Evolutionary conservation across 1,139 yeast genomes (phyloP).

Genomic region (Yamadazyma epiphylla): DNA sequence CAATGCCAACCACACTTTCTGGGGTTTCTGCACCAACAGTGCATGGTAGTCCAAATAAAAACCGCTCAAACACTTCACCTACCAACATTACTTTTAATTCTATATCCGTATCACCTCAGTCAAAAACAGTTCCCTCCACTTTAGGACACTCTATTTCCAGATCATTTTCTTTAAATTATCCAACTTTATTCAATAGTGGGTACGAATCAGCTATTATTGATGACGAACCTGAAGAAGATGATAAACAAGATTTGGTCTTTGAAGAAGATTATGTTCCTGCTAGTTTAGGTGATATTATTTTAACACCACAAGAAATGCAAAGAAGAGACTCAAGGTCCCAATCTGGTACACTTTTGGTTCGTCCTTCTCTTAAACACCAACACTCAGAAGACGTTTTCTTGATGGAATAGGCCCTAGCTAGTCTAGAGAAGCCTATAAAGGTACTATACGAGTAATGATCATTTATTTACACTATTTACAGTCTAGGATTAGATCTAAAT

Average conservation of each 20-base stretch:
- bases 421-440: neutral
- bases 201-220: conserved; percentile 10
- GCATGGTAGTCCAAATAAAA: no score
- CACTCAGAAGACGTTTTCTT: conserved; percentile 13
- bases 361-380: conserved; percentile 24
- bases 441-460: no score
- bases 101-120: neutral
- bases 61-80: no score
- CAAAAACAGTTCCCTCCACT: neutral
- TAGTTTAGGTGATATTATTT: conserved; percentile 59
- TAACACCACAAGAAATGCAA: conserved; percentile 73
- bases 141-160: conserved; percentile 2
- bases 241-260: conserved; percentile 19
- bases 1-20: no score
- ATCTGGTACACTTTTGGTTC: conserved; percentile 39
- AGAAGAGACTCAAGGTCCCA: conserved; percentile 63
- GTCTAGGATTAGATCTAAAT: conserved; percentile 23
- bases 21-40: no score
- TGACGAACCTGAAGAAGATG: conserved; percentile 16
- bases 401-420: conserved; percentile 30
- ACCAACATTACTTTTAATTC: conserved; percentile 1
- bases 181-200: conserved; percentile 4
- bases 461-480: neutral
- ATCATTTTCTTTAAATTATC: conserved; percentile 5
- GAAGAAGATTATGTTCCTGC: conserved; percentile 80